These are phyloP conservation scores for Apium graveolens DNA, from an alignment of 129 eudicot genomes.

Conservation along the genomic window DNA sequence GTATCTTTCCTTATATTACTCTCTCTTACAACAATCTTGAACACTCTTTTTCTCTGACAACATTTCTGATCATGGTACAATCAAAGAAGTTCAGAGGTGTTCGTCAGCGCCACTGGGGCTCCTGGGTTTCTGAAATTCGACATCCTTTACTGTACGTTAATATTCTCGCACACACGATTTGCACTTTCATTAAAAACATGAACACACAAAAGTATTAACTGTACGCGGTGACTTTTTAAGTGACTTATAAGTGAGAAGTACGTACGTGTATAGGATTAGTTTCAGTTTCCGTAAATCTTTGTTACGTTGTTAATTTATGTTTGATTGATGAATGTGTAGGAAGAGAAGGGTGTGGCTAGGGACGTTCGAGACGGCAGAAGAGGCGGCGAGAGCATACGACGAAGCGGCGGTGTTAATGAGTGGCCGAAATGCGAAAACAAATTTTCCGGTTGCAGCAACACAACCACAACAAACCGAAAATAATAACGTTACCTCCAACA, in stretches of 20 bases:
- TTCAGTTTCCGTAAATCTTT: too few relatives aligned
- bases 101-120: conserved; percentile 99
- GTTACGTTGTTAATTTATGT: neutral
- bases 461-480: conserved; percentile 1
- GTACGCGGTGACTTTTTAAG: too few relatives aligned
- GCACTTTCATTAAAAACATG: neutral
- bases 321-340: conserved; percentile 28
- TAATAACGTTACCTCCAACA: neutral
- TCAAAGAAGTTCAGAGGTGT: conserved; percentile 95
- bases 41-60: conserved; percentile 10
- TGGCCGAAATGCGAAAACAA: conserved; percentile 87
- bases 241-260: too few relatives aligned
- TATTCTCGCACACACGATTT: neutral
- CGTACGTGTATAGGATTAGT: too few relatives aligned
- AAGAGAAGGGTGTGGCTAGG: conserved; percentile 95
- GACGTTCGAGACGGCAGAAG: conserved; percentile 92
- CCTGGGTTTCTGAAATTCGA: conserved; percentile 99
- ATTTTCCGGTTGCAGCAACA: conserved; percentile 39
- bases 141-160: conserved; percentile 60
- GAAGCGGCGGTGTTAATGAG: conserved; percentile 87
- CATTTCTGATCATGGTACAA: conserved; percentile 40
- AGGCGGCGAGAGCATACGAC: conserved; percentile 84
- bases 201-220: neutral
- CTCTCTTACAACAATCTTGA: neutral
- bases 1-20: neutral